Evolutionary conservation across 768 basidiomycete genomes (phyloP).

Genomic region (Holtermannia corniformis): DNA sequence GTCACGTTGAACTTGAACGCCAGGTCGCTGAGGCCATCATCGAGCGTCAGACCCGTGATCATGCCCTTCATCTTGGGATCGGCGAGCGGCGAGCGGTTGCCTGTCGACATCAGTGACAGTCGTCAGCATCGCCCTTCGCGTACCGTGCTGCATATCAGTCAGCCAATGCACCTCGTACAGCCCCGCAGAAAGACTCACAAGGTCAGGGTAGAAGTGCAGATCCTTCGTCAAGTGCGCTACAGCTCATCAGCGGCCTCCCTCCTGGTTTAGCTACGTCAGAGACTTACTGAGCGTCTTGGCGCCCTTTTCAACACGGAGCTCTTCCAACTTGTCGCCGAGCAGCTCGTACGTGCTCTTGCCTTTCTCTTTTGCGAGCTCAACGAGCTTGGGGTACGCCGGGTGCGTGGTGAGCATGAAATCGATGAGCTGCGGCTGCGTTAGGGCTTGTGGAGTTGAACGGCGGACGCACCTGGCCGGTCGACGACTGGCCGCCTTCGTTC

Average conservation of each 20-base stretch:
- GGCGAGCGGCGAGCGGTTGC: constrained; percentile 92
- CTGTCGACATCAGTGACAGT: constrained; percentile 43
- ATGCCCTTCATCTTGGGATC: constrained; percentile 93
- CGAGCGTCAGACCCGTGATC: constrained; percentile 74
- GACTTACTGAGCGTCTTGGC: constrained; percentile 51
- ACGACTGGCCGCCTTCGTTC: constrained; percentile 98
- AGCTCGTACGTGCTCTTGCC: constrained; percentile 46
- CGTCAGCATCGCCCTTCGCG: not conserved
- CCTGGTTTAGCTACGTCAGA: not conserved
- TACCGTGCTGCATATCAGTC: not conserved
- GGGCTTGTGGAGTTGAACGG: not conserved
- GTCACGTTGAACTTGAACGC: constrained; percentile 84
- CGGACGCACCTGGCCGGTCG: constrained; percentile 72
- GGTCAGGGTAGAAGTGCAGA: constrained; percentile 88
- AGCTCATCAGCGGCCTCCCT: no score
- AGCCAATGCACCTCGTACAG: not conserved
- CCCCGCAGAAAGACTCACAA: constrained; percentile 41
- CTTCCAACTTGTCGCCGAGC: constrained; percentile 63
- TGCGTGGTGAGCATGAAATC: constrained; percentile 93
- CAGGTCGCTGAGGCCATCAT: constrained; percentile 65
- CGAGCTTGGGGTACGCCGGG: constrained; percentile 64
- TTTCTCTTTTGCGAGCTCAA: constrained; percentile 53
- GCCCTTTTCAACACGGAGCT: constrained; percentile 50
- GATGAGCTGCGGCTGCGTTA: constrained; percentile 53
- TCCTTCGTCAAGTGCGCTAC: constrained; percentile 78